phyloP scores from a whole-genome alignment of 1,284 basidiomycete species.

The Ganoderma sinense region DNA sequence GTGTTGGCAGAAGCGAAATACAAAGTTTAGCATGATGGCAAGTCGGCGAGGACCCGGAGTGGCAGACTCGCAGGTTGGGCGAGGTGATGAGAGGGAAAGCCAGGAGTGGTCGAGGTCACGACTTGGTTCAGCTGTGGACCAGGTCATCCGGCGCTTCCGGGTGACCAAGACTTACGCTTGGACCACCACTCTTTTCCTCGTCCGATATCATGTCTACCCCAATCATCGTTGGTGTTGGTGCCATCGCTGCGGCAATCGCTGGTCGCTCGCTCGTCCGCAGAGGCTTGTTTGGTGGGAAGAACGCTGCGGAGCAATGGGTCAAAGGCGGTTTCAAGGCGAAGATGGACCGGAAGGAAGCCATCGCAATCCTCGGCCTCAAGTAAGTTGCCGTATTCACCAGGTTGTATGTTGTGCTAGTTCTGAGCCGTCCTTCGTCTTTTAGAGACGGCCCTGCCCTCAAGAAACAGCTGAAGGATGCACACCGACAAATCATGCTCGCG shows the following conservation, averaged over 20 bases:
- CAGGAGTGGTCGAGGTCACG: not conserved
- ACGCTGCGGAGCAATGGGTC: conserved; percentile 84
- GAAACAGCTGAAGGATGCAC: conserved; percentile 87
- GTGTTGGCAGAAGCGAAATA: not conserved
- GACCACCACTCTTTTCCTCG: conserved; percentile 14
- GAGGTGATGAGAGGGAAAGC: not conserved
- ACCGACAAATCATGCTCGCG: conserved; percentile 91
- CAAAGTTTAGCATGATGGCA: not conserved
- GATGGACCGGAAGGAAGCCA: conserved; percentile 96
- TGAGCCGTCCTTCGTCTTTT: not conserved
- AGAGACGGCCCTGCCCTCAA: conserved; percentile 82
- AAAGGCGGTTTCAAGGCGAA: conserved; percentile 95
- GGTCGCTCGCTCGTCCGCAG: conserved; percentile 74
- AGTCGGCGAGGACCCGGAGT: not conserved
- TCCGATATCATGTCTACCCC: conserved; percentile 69
- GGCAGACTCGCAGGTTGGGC: not conserved
- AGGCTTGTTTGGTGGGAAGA: conserved; percentile 62
- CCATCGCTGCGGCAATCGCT: conserved; percentile 81
- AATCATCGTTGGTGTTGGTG: conserved; percentile 79
- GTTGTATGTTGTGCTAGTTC: not conserved
- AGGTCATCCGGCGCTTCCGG: conserved; percentile 8
- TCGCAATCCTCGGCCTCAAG: conserved; percentile 93
- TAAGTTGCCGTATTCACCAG: conserved; percentile 50
- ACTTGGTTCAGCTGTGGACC: too few species aligned
- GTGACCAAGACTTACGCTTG: conserved; percentile 5